phyloP scores from a whole-genome alignment of 257 asterid genomes.

The Henckelia pumila region DNA sequence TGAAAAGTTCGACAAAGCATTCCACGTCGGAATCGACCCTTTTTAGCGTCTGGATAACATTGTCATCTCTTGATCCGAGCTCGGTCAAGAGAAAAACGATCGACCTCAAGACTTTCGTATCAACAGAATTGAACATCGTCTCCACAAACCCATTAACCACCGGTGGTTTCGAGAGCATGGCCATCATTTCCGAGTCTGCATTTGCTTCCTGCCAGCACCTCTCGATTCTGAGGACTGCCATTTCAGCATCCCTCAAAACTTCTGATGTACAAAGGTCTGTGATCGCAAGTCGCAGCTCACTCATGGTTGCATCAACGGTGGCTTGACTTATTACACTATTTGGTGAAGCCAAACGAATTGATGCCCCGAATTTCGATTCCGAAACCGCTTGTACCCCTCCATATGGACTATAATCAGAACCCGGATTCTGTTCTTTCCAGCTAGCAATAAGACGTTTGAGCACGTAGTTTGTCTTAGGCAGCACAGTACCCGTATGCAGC shows the following conservation, averaged over 20 bases:
- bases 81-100: constrained; percentile 55
- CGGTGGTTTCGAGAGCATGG: constrained; percentile 62
- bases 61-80: constrained; percentile 54
- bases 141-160: constrained; percentile 68
- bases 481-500: constrained; percentile 39
- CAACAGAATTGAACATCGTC: constrained; percentile 62
- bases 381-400: constrained; percentile 18
- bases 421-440: constrained; percentile 54
- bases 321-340: constrained; percentile 55
- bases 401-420: constrained; percentile 16
- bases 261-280: constrained; percentile 66
- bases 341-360: constrained; percentile 37
- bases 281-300: constrained; percentile 51
- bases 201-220: constrained; percentile 41
- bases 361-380: constrained; percentile 25
- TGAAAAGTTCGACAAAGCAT: constrained; percentile 56
- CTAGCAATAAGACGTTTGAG: constrained; percentile 81
- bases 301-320: constrained; percentile 40
- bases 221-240: constrained; percentile 56
- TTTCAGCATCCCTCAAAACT: constrained; percentile 56
- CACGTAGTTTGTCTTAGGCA: constrained; percentile 76
- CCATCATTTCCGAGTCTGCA: constrained; percentile 32
- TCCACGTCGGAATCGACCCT: constrained; percentile 79
- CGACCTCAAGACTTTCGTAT: constrained; percentile 47
- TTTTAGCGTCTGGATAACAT: constrained; percentile 58